Evolutionary conservation across 352 stramenopile species (phyloP), one percentile per base, ranked within the genome.

Genomic region (Phytophthora citricola): DNA sequence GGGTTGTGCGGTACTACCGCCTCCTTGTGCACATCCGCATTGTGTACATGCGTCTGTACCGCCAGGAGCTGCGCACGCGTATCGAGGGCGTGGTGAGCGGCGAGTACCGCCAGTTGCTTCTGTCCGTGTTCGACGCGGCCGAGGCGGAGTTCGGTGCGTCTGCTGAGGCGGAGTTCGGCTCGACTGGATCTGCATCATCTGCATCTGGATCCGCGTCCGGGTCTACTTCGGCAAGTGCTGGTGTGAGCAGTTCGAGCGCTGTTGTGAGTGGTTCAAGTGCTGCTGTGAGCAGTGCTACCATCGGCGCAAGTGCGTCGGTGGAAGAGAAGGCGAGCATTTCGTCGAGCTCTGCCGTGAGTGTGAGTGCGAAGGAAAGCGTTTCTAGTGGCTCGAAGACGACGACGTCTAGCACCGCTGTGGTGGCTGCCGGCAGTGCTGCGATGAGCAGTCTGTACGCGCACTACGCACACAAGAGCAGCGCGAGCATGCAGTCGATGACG

Each of bases 31-130:
- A 20, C 17, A 71, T 85, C 50, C 51, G 51, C 22, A 54, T 67
- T 22, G 41, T 51, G 44, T 92, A 92, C 76, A 74, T 75, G 63
- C 68, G 84, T 50, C 66, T 83, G 40, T 41, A 41, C 36, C 64
- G 66, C 41, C 83, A 81, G 36, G 36, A 90, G 48, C 75, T 93
- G 24, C 77, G 83, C 48, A 77, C 85, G 44, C 80, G 81, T 66
- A 91, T 92, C 58, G 76, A 86, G 55, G 78, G 79, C 54, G 84
- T 89, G 58, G 80, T 71, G 43, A 92, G 79, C 69, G 83, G 79
- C 67, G 74, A 90, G 68, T 87, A 75, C 66, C 71, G 83, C 39
- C 63, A 73, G 22, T 46, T 93, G 26, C 67, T 93, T 58, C 32
- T 71, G 47, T 61, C 54, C 14, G 32, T 66, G 26, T 50, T 71